Base-by-base conservation (phyloP, 257 asterid species). In the Jasminum sambac region DNA sequence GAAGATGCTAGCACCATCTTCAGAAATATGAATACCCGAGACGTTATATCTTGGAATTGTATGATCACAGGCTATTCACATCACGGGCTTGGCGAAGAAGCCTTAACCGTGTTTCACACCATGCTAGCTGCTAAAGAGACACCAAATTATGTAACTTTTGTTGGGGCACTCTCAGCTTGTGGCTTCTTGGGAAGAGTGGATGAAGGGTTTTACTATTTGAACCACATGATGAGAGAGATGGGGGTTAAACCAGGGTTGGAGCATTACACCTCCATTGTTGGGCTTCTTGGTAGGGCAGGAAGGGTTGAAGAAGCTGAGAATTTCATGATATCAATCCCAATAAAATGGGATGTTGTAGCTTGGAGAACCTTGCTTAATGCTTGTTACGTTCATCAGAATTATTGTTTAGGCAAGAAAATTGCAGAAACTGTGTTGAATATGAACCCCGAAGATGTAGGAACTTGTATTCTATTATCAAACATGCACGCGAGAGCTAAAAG, bases 341-440 rank as follows among this genome's bases (percentile, higher is more conserved):
- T 87, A 25, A 76, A 67, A 67, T 86, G 92, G 94, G 98, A 90
- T 48, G 77, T 82, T 1, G 78, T 93, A 41, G 94, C 96, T 1
- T 93, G 95, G 95, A 84, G 97, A 66, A 93, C 92, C 30, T 79
- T 93, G 82, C 92, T 93, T 9, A 87, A 84, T 74, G 97, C 97
- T 72, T 93, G 98, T 57, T 78, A 87, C 64, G 82, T 89, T 40
- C 95, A 90, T 62, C 83, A 69, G 58, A 77, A 89, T 74, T 89
- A 87, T 74, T 76, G 16, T 67, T 67, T 90, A 71, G 97, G 97
- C 70, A 82, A 75, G 74, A 78, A 75, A 74, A 86, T 84, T 66
- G 89, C 96, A 0, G 84, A 89, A 30, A 46, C 69, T 50, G 52
- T 93, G 75, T 34, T 86, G 79, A 74, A 60, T 12, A 76, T 90